Evolutionary conservation across 805 yeast genomes (phyloP).

Genomic region (Myxozyma neglecta): DNA sequence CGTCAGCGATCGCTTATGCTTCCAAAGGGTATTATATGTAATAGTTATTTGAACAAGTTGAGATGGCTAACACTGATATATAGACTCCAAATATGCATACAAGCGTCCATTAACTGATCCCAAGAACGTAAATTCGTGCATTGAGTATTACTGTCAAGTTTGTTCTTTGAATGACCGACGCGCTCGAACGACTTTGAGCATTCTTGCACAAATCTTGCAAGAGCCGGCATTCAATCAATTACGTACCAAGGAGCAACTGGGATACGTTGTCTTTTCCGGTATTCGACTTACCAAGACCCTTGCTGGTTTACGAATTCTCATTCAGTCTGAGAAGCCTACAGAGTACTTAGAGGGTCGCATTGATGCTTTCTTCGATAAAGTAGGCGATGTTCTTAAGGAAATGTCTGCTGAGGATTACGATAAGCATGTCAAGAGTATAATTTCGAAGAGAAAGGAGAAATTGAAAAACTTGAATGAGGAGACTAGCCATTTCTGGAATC

Average conservation of each 20-base stretch:
- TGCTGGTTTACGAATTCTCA: constrained; percentile 67
- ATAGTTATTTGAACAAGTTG: constrained; percentile 43
- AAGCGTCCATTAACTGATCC: constrained; percentile 59
- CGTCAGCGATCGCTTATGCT: constrained; percentile 44
- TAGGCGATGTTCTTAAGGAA: constrained; percentile 49
- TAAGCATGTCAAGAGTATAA: constrained; percentile 67
- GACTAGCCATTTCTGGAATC: constrained; percentile 59
- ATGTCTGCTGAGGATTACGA: constrained; percentile 65
- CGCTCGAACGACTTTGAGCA: constrained; percentile 54
- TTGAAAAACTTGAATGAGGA: constrained; percentile 81
- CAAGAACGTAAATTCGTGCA: constrained; percentile 77
- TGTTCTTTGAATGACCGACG: constrained; percentile 51
- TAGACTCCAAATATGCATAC: constrained; percentile 43
- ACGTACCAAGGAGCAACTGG: constrained; percentile 92
- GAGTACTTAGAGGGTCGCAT: constrained; percentile 76
- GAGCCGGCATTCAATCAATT: constrained; percentile 90
- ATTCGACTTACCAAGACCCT: constrained; percentile 66
- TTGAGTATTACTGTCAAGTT: constrained; percentile 73
- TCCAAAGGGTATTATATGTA: constrained; percentile 31
- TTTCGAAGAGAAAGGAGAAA: constrained; percentile 65
- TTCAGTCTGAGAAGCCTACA: constrained; percentile 81
- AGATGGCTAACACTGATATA: constrained; percentile 44
- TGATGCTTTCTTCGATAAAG: constrained; percentile 56
- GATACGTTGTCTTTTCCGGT: constrained; percentile 89
- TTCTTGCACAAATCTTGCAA: constrained; percentile 68